Base-by-base conservation (phyloP, 495 filamentous ascomycete genomes). In the Viridothelium virens region DNA sequence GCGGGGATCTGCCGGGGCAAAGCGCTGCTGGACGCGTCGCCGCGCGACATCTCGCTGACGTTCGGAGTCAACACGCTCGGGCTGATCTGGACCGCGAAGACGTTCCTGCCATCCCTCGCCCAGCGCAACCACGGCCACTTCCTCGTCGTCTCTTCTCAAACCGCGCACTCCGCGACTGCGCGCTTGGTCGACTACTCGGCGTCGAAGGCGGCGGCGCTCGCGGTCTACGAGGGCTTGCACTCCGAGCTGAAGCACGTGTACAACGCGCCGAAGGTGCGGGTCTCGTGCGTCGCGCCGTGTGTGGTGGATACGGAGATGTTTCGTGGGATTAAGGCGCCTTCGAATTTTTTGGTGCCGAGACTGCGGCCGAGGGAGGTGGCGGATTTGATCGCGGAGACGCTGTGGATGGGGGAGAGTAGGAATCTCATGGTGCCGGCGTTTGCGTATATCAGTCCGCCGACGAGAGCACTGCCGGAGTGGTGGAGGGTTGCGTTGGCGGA, bases 91-190 rank as follows among this genome's bases (percentile, higher is more conserved):
- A 82, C 79, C 56, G 77, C 85, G 1, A 79, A 84, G 69, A 81
- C 84, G 66, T 88, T 87, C 71, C 72, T 88, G 56, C 85, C 85
- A 0, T 79, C 74, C 56, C 87, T 88, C 85, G 74, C 87, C 48
- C 69, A 75, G 39, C 76, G 74, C 38, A 84, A 86, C 68, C 84
- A 88, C 67, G 85, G 85, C 3, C 85, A 88, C 70, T 73, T 88
- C 38, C 73, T 88, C 44, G 80, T 79, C 1, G 72, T 83, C 7
- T 83, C 85, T 3, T 83, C 80, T 46, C 78, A 87, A 74, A 80
- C 83, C 56, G 80, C 77, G 34, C 86, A 85, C 66, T 68, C 83
- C 2, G 77, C 76, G 1, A 67, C 81, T 11, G 79, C 82, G 2
- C 76, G 79, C 38, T 78, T 82, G 67, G 78, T 78, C 3, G 81